Conservation (phyloP, 768 basidiomycete genomes). For the Suillus clintonianus region DNA sequence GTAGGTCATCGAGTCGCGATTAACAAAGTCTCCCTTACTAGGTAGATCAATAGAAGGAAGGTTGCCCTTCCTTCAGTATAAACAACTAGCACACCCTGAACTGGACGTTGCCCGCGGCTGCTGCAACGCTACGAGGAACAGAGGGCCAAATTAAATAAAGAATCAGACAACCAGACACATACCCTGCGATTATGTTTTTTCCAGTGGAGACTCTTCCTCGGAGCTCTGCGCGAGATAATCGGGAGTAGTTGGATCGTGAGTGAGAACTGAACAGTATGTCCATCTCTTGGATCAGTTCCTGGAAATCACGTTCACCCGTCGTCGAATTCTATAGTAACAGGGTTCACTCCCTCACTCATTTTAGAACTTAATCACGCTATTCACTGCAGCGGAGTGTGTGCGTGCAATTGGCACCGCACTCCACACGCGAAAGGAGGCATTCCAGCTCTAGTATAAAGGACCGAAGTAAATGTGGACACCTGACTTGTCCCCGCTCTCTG, state of each 20-base stretch:
- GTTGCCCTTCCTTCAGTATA: neutral
- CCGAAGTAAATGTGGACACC: neutral
- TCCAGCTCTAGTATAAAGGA: conserved; percentile 19
- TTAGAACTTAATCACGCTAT: neutral
- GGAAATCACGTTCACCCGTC: neutral
- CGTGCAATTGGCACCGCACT: conserved; percentile 2
- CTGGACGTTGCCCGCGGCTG: neutral
- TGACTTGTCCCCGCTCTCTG: conserved; percentile 1
- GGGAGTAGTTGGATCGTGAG: conserved; percentile 13
- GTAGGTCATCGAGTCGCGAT: neutral
- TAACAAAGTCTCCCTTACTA: neutral
- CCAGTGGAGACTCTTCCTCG: neutral
- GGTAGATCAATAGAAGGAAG: neutral
- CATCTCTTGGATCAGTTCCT: conserved; percentile 9
- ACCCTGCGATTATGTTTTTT: conserved; percentile 8
- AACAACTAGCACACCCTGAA: neutral
- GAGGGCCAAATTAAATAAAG: neutral
- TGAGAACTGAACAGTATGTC: conserved; percentile 9
- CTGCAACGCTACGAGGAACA: neutral
- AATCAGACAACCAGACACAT: neutral
- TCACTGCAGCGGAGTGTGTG: neutral
- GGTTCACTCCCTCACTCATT: conserved; percentile 1
- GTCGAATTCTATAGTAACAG: conserved; percentile 4
- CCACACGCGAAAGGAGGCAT: neutral
- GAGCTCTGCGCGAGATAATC: conserved; percentile 10